Evolutionary conservation across 768 basidiomycete genomes (phyloP).

Genomic region (Psilocybe subaeruginosa): DNA sequence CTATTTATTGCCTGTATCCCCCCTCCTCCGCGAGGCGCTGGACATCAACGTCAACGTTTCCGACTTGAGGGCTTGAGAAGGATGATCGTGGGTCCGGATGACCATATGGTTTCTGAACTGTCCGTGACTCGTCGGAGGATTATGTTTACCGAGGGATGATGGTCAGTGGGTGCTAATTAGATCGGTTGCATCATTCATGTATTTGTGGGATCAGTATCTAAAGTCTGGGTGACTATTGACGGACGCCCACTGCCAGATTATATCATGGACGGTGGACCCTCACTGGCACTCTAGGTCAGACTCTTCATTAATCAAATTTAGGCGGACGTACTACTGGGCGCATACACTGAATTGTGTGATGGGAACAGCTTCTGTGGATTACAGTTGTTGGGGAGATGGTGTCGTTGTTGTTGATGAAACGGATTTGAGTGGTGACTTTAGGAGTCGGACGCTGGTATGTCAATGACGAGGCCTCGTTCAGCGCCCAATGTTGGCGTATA

Average conservation of each 20-base stretch:
- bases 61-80: neutral
- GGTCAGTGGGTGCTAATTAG: too few relatives aligned
- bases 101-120: neutral
- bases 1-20: constrained; percentile 17
- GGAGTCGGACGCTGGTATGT: too few relatives aligned
- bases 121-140: constrained; percentile 1
- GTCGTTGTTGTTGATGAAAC: neutral
- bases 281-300: too few relatives aligned
- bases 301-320: neutral
- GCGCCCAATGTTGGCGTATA: neutral
- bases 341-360: neutral
- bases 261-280: neutral
- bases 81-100: neutral
- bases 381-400: neutral
- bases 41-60: neutral
- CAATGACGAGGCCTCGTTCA: neutral
- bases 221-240: too few relatives aligned
- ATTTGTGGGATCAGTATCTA: too few relatives aligned
- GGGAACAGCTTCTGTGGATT: neutral
- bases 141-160: neutral
- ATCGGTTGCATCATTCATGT: too few relatives aligned
- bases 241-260: too few relatives aligned
- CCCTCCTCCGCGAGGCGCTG: neutral
- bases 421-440: neutral
- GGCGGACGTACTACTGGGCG: neutral